These are phyloP conservation scores for Coemansia sp. DNA, from an alignment of 192 early-diverging fungal species.

Conservation along the genomic window DNA sequence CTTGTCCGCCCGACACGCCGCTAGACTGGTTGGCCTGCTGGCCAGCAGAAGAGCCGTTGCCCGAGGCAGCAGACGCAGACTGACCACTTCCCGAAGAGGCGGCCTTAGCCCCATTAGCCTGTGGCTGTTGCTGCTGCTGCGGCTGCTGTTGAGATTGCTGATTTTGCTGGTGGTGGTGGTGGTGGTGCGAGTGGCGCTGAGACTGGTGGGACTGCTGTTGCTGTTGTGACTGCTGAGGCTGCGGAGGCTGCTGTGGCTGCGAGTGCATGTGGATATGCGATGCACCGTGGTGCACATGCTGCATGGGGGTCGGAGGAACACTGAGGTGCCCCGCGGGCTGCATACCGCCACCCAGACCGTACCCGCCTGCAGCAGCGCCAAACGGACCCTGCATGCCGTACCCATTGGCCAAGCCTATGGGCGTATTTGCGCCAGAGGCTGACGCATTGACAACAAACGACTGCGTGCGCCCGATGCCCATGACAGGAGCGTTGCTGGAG, in stretches of 20 bases:
- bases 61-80: too few relatives aligned
- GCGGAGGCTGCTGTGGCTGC: constrained; percentile 7
- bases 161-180: not conserved
- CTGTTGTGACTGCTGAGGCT: constrained; percentile 12
- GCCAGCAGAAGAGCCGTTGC: not conserved
- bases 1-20: not conserved
- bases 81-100: too few relatives aligned
- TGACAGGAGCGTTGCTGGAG: constrained; percentile 10
- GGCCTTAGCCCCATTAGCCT: not conserved
- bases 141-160: constrained; percentile 12
- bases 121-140: not conserved
- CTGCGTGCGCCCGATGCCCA: constrained; percentile 16
- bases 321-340: constrained; percentile 13
- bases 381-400: constrained; percentile 27
- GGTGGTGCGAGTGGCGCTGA: not conserved
- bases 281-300: constrained; percentile 29
- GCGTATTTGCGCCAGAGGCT: constrained; percentile 10
- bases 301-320: constrained; percentile 17
- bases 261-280: constrained; percentile 29
- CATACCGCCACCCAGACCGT: constrained; percentile 27
- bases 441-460: constrained; percentile 15
- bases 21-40: not conserved
- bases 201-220: constrained; percentile 6
- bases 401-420: constrained; percentile 17
- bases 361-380: constrained; percentile 13